A percentile compares a stretch with the other conserved stretches of the same genome.
phyloP scores from a whole-genome alignment of 352 stramenopile genomes.

The Globisporangium irregulare region DNA sequence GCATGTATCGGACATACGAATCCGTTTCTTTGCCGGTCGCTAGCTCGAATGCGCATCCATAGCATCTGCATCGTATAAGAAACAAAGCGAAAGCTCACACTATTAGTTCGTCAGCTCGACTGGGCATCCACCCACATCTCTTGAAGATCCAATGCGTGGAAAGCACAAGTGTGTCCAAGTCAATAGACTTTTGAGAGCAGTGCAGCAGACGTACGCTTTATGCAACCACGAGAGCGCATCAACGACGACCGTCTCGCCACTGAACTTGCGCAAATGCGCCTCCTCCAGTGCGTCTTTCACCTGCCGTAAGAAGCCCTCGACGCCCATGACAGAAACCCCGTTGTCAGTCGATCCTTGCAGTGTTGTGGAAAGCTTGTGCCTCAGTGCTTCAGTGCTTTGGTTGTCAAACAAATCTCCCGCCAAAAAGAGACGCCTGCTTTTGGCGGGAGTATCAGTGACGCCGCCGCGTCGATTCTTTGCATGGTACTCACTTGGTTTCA shows the following conservation, averaged over 20 bases:
- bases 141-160: not conserved
- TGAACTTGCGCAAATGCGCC: slow-evolving; percentile 51
- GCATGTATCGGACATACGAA: slow-evolving; percentile 69
- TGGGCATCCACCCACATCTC: not conserved
- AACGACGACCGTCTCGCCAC: slow-evolving; percentile 54
- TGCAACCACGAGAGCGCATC: slow-evolving; percentile 80
- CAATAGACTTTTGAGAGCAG: not conserved
- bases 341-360: not conserved
- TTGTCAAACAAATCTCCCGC: not conserved
- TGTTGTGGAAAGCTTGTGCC: not conserved
- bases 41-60: slow-evolving; percentile 74
- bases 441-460: slow-evolving; percentile 6
- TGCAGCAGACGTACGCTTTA: slow-evolving; percentile 54
- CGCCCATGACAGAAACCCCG: slow-evolving; percentile 33
- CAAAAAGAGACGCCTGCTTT: not conserved
- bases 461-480: slow-evolving; percentile 13
- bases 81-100: not conserved
- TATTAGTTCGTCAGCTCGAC: not conserved
- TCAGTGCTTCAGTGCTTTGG: not conserved
- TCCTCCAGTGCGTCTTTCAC: slow-evolving; percentile 53
- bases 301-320: slow-evolving; percentile 63
- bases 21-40: slow-evolving; percentile 59
- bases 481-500: not conserved
- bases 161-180: not conserved
- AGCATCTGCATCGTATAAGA: slow-evolving; percentile 40